These are phyloP conservation scores for Clonostachys solani DNA, from an alignment of 2,329 filamentous ascomycete species.

Conservation along the genomic window DNA sequence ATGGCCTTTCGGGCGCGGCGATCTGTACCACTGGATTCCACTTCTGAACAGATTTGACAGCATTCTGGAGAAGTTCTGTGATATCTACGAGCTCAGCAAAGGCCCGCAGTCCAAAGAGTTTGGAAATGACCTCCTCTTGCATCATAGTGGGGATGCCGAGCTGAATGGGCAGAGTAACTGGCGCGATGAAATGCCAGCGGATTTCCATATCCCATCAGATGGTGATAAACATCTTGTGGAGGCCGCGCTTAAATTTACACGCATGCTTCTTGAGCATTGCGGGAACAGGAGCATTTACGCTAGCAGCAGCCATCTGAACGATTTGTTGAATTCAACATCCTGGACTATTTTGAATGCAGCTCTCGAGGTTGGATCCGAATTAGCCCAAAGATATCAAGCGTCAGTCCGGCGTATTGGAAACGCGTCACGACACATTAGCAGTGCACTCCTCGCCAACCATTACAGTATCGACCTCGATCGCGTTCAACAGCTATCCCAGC, in stretches of 20 bases:
- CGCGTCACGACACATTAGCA: constrained; percentile 62
- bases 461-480: constrained; percentile 77
- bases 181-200: constrained; percentile 1
- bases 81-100: constrained; percentile 72
- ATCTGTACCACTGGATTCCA: constrained; percentile 97
- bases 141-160: constrained; percentile 27
- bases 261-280: constrained; percentile 86
- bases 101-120: constrained; percentile 81
- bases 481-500: constrained; percentile 76
- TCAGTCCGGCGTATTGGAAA: constrained; percentile 75
- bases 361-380: constrained; percentile 75
- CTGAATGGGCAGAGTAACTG: constrained; percentile 1
- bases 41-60: constrained; percentile 90
- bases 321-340: constrained; percentile 83
- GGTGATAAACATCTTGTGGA: constrained; percentile 80
- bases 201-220: constrained; percentile 37
- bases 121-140: constrained; percentile 58
- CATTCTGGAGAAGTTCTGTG: constrained; percentile 77
- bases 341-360: constrained; percentile 73
- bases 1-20: constrained; percentile 95
- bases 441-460: constrained; percentile 75
- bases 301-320: constrained; percentile 85
- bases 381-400: constrained; percentile 90
- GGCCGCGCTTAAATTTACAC: constrained; percentile 77
- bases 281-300: constrained; percentile 95